Base-by-base conservation (phyloP, 768 basidiomycete species). In the Termitomyces eurrhizus region DNA sequence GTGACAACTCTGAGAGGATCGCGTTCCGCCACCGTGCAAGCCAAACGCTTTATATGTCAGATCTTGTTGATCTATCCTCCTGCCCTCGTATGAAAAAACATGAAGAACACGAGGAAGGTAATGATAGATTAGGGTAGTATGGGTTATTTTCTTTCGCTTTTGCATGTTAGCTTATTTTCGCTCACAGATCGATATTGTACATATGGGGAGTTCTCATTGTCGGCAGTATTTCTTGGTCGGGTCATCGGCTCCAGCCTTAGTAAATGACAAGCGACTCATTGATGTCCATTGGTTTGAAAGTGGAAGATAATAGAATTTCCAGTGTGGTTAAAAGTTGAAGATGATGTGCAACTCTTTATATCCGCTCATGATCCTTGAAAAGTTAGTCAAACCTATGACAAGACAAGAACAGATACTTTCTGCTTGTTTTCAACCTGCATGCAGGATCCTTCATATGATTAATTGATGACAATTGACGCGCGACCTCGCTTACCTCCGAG, bases 31-130 rank as follows among this genome's bases (percentile, higher is more conserved):
- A 68, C 18, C 67, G 67, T 29, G 33, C 35, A 16, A 66, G 36
- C 11, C 67, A 68, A 46, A 69, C 65, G 1, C 46, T 69, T 3
- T 68, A 57, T 37, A 41, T 69, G 2, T 68, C 69, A 1, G 56
- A 62, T 8, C 59, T 68, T 1, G 64, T 69, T 32, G 58, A 68
- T 48, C 26, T 62, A 13, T 12, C 42, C 14, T 37, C 48, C 7
- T 61, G 61, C 33, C 44, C 64, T 9, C 58, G 4, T 2, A 29
- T 29, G 29, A 4, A 29, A 29, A 29, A 29, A 29, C 29, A 29
- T 4, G 29, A 29, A 29, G 29, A 29, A 29, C 29, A 29, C 29
- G 29, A 29, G 29, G 29, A 29, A 29, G 29, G 29, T 29, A 4
- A 29, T 29, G 29, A 29, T 2, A 29, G 29, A 29, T 29, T 2